Evolutionary conservation across 2,329 filamentous ascomycete species (phyloP), one percentile per base, ranked within the genome.

Genomic region (Monilinia fructicola): DNA sequence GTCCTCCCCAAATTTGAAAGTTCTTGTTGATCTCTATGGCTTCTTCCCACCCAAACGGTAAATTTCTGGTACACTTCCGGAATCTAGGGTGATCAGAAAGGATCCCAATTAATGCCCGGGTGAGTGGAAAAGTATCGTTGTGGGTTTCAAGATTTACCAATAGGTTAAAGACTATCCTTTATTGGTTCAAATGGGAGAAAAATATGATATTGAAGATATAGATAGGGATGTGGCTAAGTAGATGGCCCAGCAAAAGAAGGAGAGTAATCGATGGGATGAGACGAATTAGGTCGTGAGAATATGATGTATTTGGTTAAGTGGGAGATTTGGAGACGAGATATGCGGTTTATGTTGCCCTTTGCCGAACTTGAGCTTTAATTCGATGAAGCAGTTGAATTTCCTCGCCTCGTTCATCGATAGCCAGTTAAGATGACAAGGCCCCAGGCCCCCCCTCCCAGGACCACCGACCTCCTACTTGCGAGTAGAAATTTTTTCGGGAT

Each of bases 311-410:
- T 26, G 44, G 61, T 40, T 48, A 44, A 21, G 58, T 50, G 58
- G 14, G 21, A 61, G 44, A 60, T 65, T 60, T 35, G 64, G 64
- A 65, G 64, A 60, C 64, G 64, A 65, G 58, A 53, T 44, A 21
- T 65, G 62, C 62, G 62, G 62, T 59, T 65, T 65, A 65, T 60
- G 64, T 65, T 42, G 63, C 54, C 63, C 44, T 46, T 50, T 65
- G 44, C 64, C 64, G 64, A 65, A 65, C 46, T 61, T 21, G 46
- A 65, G 56, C 21, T 65, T 60, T 65, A 60, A 65, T 65, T 65
- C 64, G 64, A 61, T 65, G 64, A 65, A 52, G 62, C 54, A 56
- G 42, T 53, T 53, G 64, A 59, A 61, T 60, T 60, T 65, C 55
- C 35, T 65, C 46, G 54, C 54, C 64, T 65, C 35, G 48, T 65